Evolutionary conservation across 768 basidiomycete species (phyloP).

Genomic region (Mrakia hoshinonis): DNA sequence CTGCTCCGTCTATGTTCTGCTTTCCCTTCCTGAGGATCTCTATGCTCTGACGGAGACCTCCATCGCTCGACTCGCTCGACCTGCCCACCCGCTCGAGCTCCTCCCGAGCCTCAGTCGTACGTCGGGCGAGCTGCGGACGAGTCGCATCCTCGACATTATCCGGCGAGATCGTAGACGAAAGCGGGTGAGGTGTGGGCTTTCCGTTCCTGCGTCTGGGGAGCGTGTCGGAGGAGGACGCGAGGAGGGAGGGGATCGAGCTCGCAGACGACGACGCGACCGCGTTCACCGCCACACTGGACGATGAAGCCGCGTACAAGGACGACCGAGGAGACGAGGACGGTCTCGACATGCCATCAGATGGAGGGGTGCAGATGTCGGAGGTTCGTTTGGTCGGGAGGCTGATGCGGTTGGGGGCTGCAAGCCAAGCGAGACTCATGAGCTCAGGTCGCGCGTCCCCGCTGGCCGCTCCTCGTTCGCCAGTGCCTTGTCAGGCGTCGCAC

Average conservation of each 20-base stretch:
- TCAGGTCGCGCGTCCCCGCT: too few relatives aligned
- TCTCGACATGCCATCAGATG: slow-evolving; percentile 10
- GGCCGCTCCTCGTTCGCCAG: too few relatives aligned
- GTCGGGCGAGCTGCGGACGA: slow-evolving; percentile 3
- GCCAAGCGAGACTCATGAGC: too few relatives aligned
- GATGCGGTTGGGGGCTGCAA: too few relatives aligned
- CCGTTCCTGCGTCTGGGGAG: background rate
- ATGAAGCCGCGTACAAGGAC: background rate
- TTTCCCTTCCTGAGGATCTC: slow-evolving; percentile 12
- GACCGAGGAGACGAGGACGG: background rate
- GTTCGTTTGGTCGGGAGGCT: too few relatives aligned
- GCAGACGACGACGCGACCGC: background rate
- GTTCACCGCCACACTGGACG: background rate
- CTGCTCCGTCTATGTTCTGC: slow-evolving; percentile 31
- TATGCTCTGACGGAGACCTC: background rate
- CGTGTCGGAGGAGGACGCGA: background rate
- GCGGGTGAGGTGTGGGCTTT: background rate
- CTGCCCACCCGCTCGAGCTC: slow-evolving; percentile 3
- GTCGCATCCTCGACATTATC: background rate
- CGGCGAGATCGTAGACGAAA: background rate
- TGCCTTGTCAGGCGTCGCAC: too few relatives aligned
- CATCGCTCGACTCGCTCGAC: background rate
- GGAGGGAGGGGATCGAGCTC: background rate
- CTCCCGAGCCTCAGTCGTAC: slow-evolving; percentile 21
- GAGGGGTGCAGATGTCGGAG: too few relatives aligned